A percentile compares a stretch with the other conserved stretches of the same genome.
These are phyloP conservation scores for Ophiostoma pallidulum DNA, from an alignment of 2,329 filamentous ascomycete genomes.

Conservation along the genomic window DNA sequence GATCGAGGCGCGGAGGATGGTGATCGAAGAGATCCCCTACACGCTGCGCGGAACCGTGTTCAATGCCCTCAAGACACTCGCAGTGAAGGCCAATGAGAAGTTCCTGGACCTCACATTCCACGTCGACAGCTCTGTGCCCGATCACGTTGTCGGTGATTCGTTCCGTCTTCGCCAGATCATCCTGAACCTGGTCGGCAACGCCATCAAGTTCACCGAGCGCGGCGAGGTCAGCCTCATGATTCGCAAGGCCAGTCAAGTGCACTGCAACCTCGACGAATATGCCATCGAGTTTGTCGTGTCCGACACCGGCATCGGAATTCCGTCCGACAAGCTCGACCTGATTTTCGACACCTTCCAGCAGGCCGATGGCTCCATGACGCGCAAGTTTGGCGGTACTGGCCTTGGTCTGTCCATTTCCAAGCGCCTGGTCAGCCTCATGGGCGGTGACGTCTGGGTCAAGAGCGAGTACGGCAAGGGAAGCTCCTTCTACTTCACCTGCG, in stretches of 20 bases:
- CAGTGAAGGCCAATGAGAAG: constrained; percentile 96
- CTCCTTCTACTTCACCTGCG: constrained; percentile 93
- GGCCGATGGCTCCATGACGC: constrained; percentile 90
- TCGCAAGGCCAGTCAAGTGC: constrained; percentile 54
- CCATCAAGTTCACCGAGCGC: constrained; percentile 97
- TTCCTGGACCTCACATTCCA: constrained; percentile 87
- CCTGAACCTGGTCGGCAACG: constrained; percentile 92
- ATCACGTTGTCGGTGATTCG: constrained; percentile 91
- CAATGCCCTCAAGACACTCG: constrained; percentile 90
- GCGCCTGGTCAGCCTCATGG: constrained; percentile 90
- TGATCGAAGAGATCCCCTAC: constrained; percentile 96
- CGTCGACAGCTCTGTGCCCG: constrained; percentile 85
- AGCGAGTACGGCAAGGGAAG: constrained; percentile 87
- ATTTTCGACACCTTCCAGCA: constrained; percentile 99
- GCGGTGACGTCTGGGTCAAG: constrained; percentile 91
- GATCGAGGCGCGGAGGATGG: constrained; percentile 94
- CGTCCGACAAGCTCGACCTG: constrained; percentile 85
- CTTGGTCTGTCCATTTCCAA: constrained; percentile 92
- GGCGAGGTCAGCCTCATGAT: constrained; percentile 96
- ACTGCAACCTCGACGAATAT: constrained; percentile 50
- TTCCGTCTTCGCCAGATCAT: constrained; percentile 96
- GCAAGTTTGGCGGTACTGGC: constrained; percentile 91
- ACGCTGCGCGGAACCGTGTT: constrained; percentile 90
- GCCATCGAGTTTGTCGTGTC: constrained; percentile 92
- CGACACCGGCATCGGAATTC: constrained; percentile 94